phyloP scores from a whole-genome alignment of 179 eudicot genomes.

The Amaranthus tricolor region DNA sequence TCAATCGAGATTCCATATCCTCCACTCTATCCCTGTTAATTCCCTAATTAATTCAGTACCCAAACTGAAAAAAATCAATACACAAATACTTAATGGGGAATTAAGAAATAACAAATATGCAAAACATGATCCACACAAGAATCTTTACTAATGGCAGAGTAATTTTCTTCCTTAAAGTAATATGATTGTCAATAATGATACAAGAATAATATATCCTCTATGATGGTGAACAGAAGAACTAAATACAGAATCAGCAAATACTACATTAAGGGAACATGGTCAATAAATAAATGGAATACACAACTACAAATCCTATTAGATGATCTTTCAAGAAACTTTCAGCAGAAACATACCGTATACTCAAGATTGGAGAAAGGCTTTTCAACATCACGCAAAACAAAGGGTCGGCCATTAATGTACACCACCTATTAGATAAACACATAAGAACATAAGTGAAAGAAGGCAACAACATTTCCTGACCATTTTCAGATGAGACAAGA shows the following conservation, averaged over 20 bases:
- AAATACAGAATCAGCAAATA: background rate
- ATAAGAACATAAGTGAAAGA: background rate
- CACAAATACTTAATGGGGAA: slow-evolving; percentile 11
- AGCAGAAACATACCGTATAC: slow-evolving; percentile 69
- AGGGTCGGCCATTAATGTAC: slow-evolving; percentile 91
- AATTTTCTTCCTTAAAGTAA: background rate
- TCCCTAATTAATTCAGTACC: slow-evolving; percentile 62
- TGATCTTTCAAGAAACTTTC: background rate
- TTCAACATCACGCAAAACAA: slow-evolving; percentile 97
- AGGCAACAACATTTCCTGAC: background rate
- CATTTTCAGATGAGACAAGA: background rate
- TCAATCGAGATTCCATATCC: slow-evolving; percentile 94
- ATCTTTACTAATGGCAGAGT: background rate
- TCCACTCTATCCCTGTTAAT: slow-evolving; percentile 95
- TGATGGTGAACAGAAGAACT: background rate
- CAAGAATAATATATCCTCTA: background rate
- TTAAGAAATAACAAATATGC: slow-evolving; percentile 5
- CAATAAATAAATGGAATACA: background rate
- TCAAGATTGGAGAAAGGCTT: slow-evolving; percentile 95
- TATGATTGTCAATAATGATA: background rate
- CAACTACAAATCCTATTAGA: background rate
- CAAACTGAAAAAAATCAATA: slow-evolving; percentile 26
- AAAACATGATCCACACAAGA: background rate
- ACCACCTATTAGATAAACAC: slow-evolving; percentile 56
- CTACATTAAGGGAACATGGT: background rate